Conservation (phyloP, 2,329 filamentous ascomycete genomes). For the Drechslerella stenobrocha region DNA sequence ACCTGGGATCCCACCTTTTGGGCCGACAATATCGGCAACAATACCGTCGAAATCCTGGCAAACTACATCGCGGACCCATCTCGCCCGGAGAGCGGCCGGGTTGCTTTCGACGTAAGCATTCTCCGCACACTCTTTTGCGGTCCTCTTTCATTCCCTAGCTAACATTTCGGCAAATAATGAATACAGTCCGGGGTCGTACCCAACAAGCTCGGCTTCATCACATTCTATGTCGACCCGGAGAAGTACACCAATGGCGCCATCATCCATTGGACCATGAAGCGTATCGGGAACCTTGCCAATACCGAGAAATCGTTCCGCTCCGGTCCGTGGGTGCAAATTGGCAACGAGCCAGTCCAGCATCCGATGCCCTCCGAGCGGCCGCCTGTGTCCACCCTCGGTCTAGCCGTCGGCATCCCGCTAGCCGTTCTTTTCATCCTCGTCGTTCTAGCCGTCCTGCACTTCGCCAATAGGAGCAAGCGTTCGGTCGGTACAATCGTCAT, state of each 20-base stretch:
- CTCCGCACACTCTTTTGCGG: not conserved
- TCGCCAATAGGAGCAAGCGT: slow-evolving; percentile 30
- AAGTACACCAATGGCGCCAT: slow-evolving; percentile 29
- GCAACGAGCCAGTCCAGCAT: slow-evolving; percentile 23
- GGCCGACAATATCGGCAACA: slow-evolving; percentile 35
- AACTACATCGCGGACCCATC: slow-evolving; percentile 24
- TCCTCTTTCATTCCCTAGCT: not conserved
- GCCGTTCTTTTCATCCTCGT: slow-evolving; percentile 29
- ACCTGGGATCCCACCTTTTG: slow-evolving; percentile 45
- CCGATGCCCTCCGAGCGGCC: slow-evolving; percentile 18
- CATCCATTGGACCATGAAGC: slow-evolving; percentile 42
- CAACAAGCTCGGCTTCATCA: slow-evolving; percentile 38
- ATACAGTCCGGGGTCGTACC: slow-evolving; percentile 33
- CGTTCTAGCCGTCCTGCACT: slow-evolving; percentile 28
- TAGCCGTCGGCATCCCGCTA: slow-evolving; percentile 35
- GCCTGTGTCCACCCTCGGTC: slow-evolving; percentile 35
- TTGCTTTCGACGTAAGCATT: slow-evolving; percentile 41
- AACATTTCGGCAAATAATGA: slow-evolving; percentile 1
- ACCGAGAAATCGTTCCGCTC: slow-evolving; percentile 39
- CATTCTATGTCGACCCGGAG: slow-evolving; percentile 41
- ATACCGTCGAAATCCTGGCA: slow-evolving; percentile 31
- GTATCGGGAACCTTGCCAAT: slow-evolving; percentile 24
- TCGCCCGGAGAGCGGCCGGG: slow-evolving; percentile 19
- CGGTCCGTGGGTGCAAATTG: slow-evolving; percentile 24
- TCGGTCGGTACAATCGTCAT: slow-evolving; percentile 36